Percentiles rank a stretch among this genome's conserved stretches.
These are phyloP conservation scores for Circinella minor DNA, from an alignment of 371 early-diverging fungal species.

Conservation along the genomic window DNA sequence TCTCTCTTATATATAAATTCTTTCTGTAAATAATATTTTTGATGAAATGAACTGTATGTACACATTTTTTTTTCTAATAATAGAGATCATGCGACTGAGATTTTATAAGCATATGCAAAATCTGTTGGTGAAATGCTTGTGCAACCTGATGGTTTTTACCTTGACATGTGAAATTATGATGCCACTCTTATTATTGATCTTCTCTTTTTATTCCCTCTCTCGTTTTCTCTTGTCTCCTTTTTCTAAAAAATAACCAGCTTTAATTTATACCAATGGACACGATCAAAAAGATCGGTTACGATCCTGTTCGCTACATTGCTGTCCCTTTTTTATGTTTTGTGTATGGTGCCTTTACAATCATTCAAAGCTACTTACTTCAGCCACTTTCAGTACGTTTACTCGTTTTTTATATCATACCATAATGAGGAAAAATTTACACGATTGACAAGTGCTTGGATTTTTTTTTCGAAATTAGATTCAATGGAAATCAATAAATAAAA, in stretches of 20 bases:
- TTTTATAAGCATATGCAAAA: not conserved
- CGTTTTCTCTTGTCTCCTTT: not conserved
- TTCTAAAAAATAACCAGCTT: not conserved
- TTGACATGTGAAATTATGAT: conserved; percentile 8
- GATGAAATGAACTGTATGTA: not conserved
- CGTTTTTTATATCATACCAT: no score
- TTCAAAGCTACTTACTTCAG: conserved; percentile 28
- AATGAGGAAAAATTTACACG: not conserved
- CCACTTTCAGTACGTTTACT: conserved; percentile 14
- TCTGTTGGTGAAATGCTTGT: not conserved
- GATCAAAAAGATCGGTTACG: not conserved
- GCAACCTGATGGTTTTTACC: not conserved
- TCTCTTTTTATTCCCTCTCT: not conserved
- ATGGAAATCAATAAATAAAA: conserved; percentile 37
- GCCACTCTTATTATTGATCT: not conserved
- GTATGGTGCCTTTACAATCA: conserved; percentile 24
- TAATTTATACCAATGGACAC: not conserved
- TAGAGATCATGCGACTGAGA: not conserved
- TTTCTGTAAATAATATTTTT: conserved; percentile 1
- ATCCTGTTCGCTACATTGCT: conserved; percentile 20
- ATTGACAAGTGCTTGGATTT: not conserved
- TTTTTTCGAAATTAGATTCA: conserved; percentile 2
- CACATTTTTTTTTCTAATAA: not conserved
- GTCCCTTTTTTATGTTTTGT: conserved; percentile 35
- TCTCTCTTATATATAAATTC: not conserved